Percentiles rank a stretch among this genome's conserved stretches.
phyloP scores from a whole-genome alignment of 1,284 basidiomycete genomes.

The Ganoderma resinaceum region DNA sequence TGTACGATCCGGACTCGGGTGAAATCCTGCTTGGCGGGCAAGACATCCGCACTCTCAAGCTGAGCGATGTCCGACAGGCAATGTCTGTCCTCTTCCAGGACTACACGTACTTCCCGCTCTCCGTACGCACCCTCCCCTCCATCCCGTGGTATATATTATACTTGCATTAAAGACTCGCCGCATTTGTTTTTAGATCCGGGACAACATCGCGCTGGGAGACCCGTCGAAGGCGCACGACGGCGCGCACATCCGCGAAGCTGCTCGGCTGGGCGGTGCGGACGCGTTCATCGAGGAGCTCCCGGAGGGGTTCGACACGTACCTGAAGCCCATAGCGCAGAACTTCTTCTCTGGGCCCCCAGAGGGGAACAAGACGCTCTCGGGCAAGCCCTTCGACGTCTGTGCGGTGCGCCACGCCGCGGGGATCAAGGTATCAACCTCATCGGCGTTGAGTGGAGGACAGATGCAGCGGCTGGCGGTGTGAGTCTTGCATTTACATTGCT shows the following conservation, averaged over 20 bases:
- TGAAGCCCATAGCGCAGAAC: constrained; percentile 73
- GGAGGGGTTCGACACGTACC: constrained; percentile 72
- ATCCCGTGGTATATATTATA: too few relatives aligned
- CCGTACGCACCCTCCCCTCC: constrained; percentile 50
- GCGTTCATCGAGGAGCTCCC: constrained; percentile 68
- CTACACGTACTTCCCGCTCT: constrained; percentile 77
- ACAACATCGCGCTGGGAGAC: constrained; percentile 79
- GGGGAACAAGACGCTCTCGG: constrained; percentile 66
- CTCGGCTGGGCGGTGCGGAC: constrained; percentile 70
- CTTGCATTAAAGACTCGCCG: too few relatives aligned
- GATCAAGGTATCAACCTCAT: constrained; percentile 40
- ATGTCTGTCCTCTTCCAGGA: constrained; percentile 82
- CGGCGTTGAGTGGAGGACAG: constrained; percentile 72
- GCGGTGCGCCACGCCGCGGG: constrained; percentile 53
- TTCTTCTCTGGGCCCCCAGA: constrained; percentile 67
- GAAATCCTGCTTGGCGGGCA: constrained; percentile 67
- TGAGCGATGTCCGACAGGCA: constrained; percentile 66
- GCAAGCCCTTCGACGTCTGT: constrained; percentile 61
- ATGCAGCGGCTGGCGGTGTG: constrained; percentile 48
- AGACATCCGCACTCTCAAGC: constrained; percentile 65
- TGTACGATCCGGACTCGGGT: constrained; percentile 75
- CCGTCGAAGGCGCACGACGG: constrained; percentile 55
- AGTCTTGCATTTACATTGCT: neutral
- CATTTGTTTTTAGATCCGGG: constrained; percentile 67
- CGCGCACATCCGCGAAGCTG: constrained; percentile 66